Percentiles rank a stretch among this genome's conserved stretches.
These are phyloP conservation scores for Zymoseptoria brevis DNA, from an alignment of 2,329 filamentous ascomycete species.

Conservation along the genomic window DNA sequence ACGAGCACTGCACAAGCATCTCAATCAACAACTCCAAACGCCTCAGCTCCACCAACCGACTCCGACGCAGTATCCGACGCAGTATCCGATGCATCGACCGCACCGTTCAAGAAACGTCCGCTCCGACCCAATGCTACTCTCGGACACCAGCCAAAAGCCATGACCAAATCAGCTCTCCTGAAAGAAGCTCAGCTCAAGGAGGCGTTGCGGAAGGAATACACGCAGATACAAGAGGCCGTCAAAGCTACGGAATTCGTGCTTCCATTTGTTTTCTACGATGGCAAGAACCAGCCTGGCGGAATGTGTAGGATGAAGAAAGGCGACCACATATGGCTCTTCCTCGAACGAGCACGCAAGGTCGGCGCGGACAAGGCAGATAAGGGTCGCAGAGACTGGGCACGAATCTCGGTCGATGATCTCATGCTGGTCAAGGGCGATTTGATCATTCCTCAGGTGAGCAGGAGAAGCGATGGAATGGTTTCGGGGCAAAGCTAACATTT, in stretches of 20 bases:
- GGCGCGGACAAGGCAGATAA: conserved; percentile 68
- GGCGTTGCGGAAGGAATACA: conserved; percentile 67
- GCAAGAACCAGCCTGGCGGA: conserved; percentile 79
- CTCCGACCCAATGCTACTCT: conserved; percentile 57
- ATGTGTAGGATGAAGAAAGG: conserved; percentile 84
- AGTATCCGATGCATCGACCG: conserved; percentile 4
- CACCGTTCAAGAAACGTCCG: conserved; percentile 32
- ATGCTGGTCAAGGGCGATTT: conserved; percentile 86
- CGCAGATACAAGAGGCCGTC: conserved; percentile 73
- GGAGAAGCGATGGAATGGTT: conserved; percentile 13
- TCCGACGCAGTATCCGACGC: too few relatives aligned
- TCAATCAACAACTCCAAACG: not conserved
- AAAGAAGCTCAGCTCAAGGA: conserved; percentile 74
- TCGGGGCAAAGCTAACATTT: not conserved
- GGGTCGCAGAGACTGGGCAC: conserved; percentile 74
- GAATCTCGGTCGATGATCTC: conserved; percentile 89
- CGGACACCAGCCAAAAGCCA: conserved; percentile 59
- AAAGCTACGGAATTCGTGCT: conserved; percentile 84
- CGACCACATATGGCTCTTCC: conserved; percentile 83
- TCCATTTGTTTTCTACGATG: conserved; percentile 96
- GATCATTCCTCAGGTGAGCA: conserved; percentile 85
- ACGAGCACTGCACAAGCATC: not conserved
- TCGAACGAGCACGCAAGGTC: conserved; percentile 85
- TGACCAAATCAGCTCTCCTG: conserved; percentile 68
- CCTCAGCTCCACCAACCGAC: conserved; percentile 8